A percentile compares a stretch with the other conserved stretches of the same genome.
Evolutionary conservation across 345 rosid species (phyloP).

Genomic region (Gynandropsis gynandra): DNA sequence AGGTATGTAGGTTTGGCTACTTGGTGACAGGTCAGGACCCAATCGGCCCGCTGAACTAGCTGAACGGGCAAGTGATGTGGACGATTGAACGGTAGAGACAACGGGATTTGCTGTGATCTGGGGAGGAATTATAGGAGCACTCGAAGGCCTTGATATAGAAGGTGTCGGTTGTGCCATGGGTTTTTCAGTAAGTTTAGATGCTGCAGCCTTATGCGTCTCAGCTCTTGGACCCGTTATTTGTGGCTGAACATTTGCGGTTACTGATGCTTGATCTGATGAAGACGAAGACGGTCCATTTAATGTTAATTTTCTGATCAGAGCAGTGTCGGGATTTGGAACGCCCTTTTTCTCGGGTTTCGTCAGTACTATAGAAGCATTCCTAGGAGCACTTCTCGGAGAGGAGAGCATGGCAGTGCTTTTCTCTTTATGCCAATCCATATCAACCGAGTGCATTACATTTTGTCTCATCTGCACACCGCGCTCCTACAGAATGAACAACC

Average conservation of each 20-base stretch:
- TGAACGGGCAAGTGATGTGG: constrained; percentile 64
- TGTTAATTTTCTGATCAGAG: constrained; percentile 31
- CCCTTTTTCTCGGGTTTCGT: constrained; percentile 40
- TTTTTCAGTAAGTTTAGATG: constrained; percentile 41
- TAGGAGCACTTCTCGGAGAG: constrained; percentile 42
- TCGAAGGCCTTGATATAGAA: constrained; percentile 65
- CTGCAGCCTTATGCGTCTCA: constrained; percentile 37
- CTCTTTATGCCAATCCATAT: constrained; percentile 45
- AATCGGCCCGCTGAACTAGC: constrained; percentile 78
- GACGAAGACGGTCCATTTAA: constrained; percentile 30
- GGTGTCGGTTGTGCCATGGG: constrained; percentile 37
- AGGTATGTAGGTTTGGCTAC: constrained; percentile 49
- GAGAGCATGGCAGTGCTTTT: constrained; percentile 36
- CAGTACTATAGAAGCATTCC: constrained; percentile 25
- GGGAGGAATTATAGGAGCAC: constrained; percentile 64
- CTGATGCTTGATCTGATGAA: constrained; percentile 37
- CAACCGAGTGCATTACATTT: background rate
- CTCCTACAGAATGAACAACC: no score
- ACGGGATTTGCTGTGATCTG: constrained; percentile 44
- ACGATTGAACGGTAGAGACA: constrained; percentile 46
- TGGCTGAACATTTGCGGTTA: constrained; percentile 26
- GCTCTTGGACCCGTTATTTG: constrained; percentile 34
- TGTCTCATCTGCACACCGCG: no score
- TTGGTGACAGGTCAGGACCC: constrained; percentile 52
- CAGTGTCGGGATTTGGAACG: constrained; percentile 28